phyloP scores from a whole-genome alignment of 257 asterid genomes.

The Ehretia macrophylla region DNA sequence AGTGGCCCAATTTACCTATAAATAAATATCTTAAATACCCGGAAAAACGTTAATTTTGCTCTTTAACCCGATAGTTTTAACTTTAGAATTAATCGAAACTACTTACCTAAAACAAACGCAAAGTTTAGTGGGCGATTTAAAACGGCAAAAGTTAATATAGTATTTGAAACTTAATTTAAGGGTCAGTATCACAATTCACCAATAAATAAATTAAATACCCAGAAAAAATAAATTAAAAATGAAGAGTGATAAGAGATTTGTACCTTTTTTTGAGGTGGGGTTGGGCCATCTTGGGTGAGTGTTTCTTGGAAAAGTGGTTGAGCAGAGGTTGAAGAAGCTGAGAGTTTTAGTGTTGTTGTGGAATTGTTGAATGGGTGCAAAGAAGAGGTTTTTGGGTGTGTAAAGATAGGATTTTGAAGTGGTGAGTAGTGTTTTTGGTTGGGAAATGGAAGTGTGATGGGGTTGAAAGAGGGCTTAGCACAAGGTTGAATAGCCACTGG shows the following conservation, averaged over 20 bases:
- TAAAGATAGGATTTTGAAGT: constrained; percentile 3
- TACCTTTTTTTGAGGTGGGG: constrained; percentile 29
- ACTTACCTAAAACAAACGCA: too few relatives aligned
- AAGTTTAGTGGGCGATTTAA: too few relatives aligned
- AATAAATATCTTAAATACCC: too few relatives aligned
- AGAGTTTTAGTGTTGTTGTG: constrained; percentile 10
- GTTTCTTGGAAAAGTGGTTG: constrained; percentile 4
- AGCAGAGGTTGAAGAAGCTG: constrained; percentile 19
- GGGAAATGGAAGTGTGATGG: constrained; percentile 6
- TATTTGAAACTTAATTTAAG: not conserved
- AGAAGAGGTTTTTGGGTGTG: constrained; percentile 1
- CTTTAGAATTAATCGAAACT: too few relatives aligned
- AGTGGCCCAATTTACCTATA: too few relatives aligned
- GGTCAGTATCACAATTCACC: too few relatives aligned
- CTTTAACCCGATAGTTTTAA: too few relatives aligned
- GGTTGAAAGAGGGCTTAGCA: constrained; percentile 2
- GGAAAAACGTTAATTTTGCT: too few relatives aligned
- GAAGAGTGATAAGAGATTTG: not conserved
- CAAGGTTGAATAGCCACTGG: constrained; percentile 12
- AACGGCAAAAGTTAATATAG: not conserved
- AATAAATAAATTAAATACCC: not conserved
- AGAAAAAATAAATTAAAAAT: not conserved
- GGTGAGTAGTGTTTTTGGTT: constrained; percentile 3
- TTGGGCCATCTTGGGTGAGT: constrained; percentile 9
- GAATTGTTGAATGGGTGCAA: constrained; percentile 7